Base-by-base conservation (phyloP, 2,329 filamentous ascomycete genomes). In the Chaetomiaceae sp. region DNA sequence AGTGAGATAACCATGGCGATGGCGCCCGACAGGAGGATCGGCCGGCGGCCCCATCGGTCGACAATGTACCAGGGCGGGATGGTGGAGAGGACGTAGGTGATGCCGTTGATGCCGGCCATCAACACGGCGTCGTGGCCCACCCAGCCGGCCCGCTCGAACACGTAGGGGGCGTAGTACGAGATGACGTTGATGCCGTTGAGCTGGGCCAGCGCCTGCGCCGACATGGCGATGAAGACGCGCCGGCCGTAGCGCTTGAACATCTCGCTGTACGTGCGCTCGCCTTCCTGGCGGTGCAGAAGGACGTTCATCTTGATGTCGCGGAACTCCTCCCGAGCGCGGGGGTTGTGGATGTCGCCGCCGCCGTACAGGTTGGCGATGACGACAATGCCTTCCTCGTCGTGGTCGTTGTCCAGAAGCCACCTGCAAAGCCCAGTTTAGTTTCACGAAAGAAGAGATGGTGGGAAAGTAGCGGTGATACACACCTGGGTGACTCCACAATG, bases 161-260 rank as follows among this genome's bases (percentile, higher is more conserved):
- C 92, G 50, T 95, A 83, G 0, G 93, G 93, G 1, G 93, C 93
- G 66, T 99, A 99, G 76, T 97, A 99, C 1, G 92, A 97, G 57
- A 99, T 99, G 66, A 99, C 93, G 70, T 99, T 99, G 74, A 99
- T 99, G 58, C 93, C 93, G 72, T 97, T 97, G 48, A 99, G 82
- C 70, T 99, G 93, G 23, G 93, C 93, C 58, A 99, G 81, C 5
- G 85, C 90, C 70, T 97, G 93, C 4, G 93, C 93, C 30, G 92
- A 97, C 93, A 97, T 97, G 70, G 93, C 93, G 66, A 97, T 97
- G 65, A 97, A 89, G 58, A 97, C 92, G 47, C 93, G 89, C 63
- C 87, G 93, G 65, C 79, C 81, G 74, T 97, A 97, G 56, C 89
- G 83, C 63, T 80, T 85, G 76, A 97, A 99, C 93, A 99, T 99